Conservation (phyloP, 768 basidiomycete species). For the Ephemerocybe angulata region DNA sequence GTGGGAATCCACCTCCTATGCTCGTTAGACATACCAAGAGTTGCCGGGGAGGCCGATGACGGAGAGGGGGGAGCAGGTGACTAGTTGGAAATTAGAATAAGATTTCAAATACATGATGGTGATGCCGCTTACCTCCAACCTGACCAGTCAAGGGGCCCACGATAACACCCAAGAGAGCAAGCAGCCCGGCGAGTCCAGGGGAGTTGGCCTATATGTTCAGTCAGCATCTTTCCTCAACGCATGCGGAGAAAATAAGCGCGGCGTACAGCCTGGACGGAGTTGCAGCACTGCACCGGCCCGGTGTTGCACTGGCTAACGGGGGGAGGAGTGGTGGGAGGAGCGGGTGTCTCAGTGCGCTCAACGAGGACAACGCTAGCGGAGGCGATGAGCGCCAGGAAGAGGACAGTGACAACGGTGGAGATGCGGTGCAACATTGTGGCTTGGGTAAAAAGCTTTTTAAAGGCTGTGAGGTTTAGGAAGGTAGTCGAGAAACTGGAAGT, state of each 20-base stretch:
- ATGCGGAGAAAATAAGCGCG: neutral
- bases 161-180: slow-evolving; percentile 31
- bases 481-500: slow-evolving; percentile 5
- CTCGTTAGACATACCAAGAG: slow-evolving; percentile 16
- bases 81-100: slow-evolving; percentile 5
- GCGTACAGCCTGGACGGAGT: slow-evolving; percentile 17
- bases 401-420: slow-evolving; percentile 11
- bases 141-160: slow-evolving; percentile 21
- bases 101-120: neutral
- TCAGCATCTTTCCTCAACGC: neutral
- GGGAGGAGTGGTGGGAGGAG: slow-evolving; percentile 17
- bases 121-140: slow-evolving; percentile 1
- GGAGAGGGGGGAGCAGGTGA: slow-evolving; percentile 30
- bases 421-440: slow-evolving; percentile 20
- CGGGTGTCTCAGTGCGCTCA: slow-evolving; percentile 10
- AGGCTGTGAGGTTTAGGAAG: slow-evolving; percentile 4
- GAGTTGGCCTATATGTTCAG: slow-evolving; percentile 12
- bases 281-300: slow-evolving; percentile 26
- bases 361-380: slow-evolving; percentile 18
- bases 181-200: slow-evolving; percentile 16
- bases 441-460: too few species aligned
- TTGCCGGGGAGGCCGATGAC: slow-evolving; percentile 23
- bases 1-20: neutral
- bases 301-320: slow-evolving; percentile 29
- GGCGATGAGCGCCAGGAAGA: slow-evolving; percentile 22